Base-by-base conservation (phyloP, 1,284 basidiomycete genomes). In the Ceratobasidium sp. region DNA sequence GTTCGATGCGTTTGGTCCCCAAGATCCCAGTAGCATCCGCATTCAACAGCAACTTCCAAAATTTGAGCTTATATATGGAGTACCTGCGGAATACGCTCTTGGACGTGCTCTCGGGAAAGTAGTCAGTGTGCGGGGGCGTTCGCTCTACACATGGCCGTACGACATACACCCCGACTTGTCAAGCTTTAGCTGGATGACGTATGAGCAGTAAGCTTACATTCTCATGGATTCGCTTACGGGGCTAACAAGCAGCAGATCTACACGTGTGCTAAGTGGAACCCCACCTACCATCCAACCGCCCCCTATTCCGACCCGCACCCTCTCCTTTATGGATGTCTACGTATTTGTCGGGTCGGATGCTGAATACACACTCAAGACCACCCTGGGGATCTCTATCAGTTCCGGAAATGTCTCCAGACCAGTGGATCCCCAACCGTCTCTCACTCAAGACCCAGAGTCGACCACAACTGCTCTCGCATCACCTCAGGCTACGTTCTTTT, bases 181-280 rank as follows among this genome's bases (percentile, higher is more conserved):
- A 14, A 34, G 34, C 8, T 57, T 69, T n/a, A 57, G 41, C 10
- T 69, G 65, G 65, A 69, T 69, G 65, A 16, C 12, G 16, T 69
- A 57, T 26, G 65, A 69, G 28, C 8, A 16, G 60, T 34, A n/a
- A 39, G 36, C 14, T 39, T 6, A 14, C 36, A 6, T 6, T 39
- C 36, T 39, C 36, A 14, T 14, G 8, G 8, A n/a, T 6, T 50
- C 23, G 46, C n/a, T n/a, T n/a, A n/a, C 2, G 16, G 18, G 36
- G 36, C 58, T 60, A 14, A 53, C 16, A 32, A 46, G 14, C n/a
- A 41, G 32, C 16, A 57, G 65, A 8, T 21, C 39, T 6, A 69
- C 39, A 46, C 65, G 53, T 2, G 41, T 69, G 6, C 39, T 69
- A 4, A 45, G 52, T 8, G 65, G 65, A 21, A 69, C 65, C 10